Percentiles rank a stretch among this genome's conserved stretches.
Evolutionary conservation across 768 basidiomycete genomes (phyloP).

Genomic region (Pseudohyphozyma bogoriensis): DNA sequence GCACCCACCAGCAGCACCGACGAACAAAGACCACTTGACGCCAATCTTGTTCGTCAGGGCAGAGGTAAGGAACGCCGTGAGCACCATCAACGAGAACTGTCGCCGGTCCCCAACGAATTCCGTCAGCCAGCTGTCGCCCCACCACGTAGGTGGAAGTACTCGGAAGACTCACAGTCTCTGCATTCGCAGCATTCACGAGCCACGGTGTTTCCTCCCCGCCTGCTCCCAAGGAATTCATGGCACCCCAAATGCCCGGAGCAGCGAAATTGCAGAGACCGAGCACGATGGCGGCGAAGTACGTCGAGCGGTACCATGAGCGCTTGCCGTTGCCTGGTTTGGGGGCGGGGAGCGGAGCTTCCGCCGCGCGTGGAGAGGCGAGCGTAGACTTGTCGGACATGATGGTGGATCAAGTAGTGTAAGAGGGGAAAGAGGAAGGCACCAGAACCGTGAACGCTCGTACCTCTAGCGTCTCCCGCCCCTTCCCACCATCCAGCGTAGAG

Average conservation of each 20-base stretch:
- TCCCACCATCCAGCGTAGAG: too few species aligned
- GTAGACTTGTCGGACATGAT: too few species aligned
- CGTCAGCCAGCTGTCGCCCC: too few species aligned
- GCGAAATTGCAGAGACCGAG: slow-evolving; percentile 12
- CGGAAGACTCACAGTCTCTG: background rate
- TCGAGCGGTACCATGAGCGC: slow-evolving; percentile 5
- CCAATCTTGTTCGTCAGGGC: slow-evolving; percentile 4
- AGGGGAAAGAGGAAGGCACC: too few species aligned
- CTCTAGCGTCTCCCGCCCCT: too few species aligned
- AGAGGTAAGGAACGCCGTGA: slow-evolving; percentile 12
- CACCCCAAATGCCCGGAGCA: slow-evolving; percentile 22
- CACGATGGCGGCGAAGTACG: background rate
- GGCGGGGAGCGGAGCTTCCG: too few species aligned
- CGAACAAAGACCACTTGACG: background rate
- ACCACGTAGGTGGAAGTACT: background rate
- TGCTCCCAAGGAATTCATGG: slow-evolving; percentile 18
- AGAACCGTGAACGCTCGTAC: too few species aligned
- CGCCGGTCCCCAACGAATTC: background rate
- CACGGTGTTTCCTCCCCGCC: slow-evolving; percentile 1
- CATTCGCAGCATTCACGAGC: background rate
- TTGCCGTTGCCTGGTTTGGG: too few species aligned
- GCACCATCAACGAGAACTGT: slow-evolving; percentile 16
- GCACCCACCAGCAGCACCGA: too few species aligned
- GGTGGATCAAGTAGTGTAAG: too few species aligned
- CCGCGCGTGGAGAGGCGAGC: too few species aligned